phyloP scores from a whole-genome alignment of 805 yeast genomes.

The Wickerhamiella lipophila region DNA sequence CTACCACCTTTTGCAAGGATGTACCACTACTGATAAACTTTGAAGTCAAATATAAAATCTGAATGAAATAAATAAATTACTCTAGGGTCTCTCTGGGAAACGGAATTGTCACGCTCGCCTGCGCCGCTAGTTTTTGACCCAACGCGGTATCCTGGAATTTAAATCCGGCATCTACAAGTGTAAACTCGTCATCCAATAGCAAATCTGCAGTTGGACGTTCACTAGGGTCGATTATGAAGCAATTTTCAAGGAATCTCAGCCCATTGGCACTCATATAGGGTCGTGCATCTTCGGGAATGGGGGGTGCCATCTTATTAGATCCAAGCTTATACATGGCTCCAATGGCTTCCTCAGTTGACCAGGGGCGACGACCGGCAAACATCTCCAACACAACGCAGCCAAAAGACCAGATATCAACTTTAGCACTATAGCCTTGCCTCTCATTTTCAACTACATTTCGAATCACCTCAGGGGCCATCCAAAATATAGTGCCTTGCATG shows the following conservation, averaged over 20 bases:
- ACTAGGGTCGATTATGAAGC: constrained; percentile 72
- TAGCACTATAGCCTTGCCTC: constrained; percentile 90
- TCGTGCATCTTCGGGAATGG: constrained; percentile 80
- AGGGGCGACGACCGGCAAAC: constrained; percentile 95
- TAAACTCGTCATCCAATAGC: constrained; percentile 18
- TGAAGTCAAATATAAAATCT: background rate
- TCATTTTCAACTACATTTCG: constrained; percentile 62
- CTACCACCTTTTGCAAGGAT: too few species aligned
- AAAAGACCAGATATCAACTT: constrained; percentile 94
- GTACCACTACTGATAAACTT: too few species aligned
- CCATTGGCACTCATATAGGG: constrained; percentile 54
- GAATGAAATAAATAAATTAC: background rate
- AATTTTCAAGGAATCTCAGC: constrained; percentile 53
- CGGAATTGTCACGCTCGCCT: background rate
- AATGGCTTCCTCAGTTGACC: constrained; percentile 91
- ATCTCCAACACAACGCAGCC: constrained; percentile 96
- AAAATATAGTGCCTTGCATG: constrained; percentile 95
- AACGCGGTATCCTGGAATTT: constrained; percentile 18
- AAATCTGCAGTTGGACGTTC: constrained; percentile 68
- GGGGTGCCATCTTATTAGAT: constrained; percentile 79
- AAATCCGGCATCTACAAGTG: constrained; percentile 14
- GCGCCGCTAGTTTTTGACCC: constrained; percentile 12
- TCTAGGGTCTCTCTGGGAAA: background rate
- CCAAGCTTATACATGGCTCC: constrained; percentile 88
- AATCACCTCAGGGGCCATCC: constrained; percentile 99